Evolutionary conservation across 176 grass and related monocot species (phyloP).

Genomic region (Oryza meridionalis): DNA sequence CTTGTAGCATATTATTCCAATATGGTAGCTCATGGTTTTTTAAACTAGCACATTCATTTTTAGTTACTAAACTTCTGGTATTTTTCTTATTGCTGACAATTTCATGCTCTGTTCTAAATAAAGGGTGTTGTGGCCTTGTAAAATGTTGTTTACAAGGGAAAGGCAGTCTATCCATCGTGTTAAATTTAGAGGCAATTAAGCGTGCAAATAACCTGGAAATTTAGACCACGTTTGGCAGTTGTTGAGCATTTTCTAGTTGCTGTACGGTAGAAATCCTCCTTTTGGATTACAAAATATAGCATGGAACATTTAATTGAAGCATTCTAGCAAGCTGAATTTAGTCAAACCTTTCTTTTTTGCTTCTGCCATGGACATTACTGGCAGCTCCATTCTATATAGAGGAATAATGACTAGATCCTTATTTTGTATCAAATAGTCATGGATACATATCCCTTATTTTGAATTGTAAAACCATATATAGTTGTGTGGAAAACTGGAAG

Average conservation of each 20-base stretch:
- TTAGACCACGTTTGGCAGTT: neutral
- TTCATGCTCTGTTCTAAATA: neutral
- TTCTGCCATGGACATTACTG: neutral
- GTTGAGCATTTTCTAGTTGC: neutral
- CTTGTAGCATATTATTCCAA: neutral
- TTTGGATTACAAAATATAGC: neutral
- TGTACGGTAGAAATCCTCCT: neutral
- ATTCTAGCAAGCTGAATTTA: neutral
- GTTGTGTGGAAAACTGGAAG: neutral
- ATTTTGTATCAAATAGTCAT: neutral
- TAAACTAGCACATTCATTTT: neutral
- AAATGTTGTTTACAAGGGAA: slow-evolving; percentile 25
- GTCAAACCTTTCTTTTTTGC: neutral
- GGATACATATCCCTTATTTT: neutral
- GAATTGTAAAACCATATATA: neutral
- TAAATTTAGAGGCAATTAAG: slow-evolving; percentile 10
- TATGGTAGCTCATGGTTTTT: neutral
- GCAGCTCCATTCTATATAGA: neutral
- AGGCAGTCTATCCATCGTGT: neutral
- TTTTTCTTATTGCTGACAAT: neutral
- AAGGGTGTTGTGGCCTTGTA: neutral
- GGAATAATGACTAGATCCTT: neutral
- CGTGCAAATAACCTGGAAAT: neutral
- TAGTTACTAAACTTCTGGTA: neutral
- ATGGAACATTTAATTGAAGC: neutral